These are phyloP conservation scores for Cichorium intybus DNA, from an alignment of 140 eudicot genomes.

Conservation along the genomic window DNA sequence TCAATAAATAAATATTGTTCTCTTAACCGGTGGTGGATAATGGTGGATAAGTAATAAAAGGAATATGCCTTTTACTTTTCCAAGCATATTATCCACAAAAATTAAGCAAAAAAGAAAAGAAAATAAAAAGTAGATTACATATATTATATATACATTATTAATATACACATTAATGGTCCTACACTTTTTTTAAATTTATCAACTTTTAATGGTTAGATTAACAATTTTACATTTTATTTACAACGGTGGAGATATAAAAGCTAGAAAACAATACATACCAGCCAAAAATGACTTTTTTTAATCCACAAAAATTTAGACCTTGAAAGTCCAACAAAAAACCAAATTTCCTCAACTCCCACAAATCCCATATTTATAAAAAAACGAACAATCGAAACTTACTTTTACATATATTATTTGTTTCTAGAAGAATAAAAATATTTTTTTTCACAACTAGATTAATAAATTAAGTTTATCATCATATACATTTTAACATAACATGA, in stretches of 20 bases:
- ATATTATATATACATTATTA: too few relatives aligned
- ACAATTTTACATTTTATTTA: too few relatives aligned
- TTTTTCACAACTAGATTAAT: not conserved
- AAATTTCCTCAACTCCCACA: not conserved
- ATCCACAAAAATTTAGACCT: not conserved
- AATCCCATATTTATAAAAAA: not conserved
- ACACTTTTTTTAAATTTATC: not conserved
- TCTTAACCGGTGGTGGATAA: too few relatives aligned
- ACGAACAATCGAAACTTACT: not conserved
- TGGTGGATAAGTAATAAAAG: slow-evolving; percentile 10
- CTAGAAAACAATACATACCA: too few relatives aligned
- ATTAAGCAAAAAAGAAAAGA: not conserved
- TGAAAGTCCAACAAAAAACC: not conserved
- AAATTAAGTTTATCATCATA: not conserved
- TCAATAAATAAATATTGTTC: too few relatives aligned
- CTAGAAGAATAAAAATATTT: not conserved
- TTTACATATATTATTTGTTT: not conserved
- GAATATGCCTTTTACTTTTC: slow-evolving; percentile 18
- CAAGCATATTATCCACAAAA: slow-evolving; percentile 1
- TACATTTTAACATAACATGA: not conserved
- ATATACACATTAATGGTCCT: not conserved
- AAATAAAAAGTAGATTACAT: not conserved
- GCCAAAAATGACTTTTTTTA: not conserved
- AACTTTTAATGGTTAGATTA: not conserved
- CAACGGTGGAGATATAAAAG: too few relatives aligned